These are phyloP conservation scores for Candida ulmi DNA, from an alignment of 805 yeast genomes.

Conservation along the genomic window DNA sequence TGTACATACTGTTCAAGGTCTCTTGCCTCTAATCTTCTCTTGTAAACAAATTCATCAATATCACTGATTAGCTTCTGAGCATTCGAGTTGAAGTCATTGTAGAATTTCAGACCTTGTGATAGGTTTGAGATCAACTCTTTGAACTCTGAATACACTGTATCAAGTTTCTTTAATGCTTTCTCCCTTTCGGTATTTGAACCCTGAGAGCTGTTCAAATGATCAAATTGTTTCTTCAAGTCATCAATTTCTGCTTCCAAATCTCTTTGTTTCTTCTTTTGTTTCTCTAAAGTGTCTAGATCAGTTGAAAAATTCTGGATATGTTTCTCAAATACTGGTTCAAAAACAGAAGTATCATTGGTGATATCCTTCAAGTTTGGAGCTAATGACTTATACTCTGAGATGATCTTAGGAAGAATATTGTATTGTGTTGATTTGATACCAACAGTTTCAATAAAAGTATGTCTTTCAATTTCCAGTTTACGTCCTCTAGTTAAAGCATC, in stretches of 20 bases:
- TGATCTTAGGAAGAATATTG: constrained; percentile 47
- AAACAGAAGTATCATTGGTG: constrained; percentile 24
- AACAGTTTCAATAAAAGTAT: constrained; percentile 34
- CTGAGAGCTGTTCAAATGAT: constrained; percentile 9
- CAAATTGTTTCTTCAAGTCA: constrained; percentile 25
- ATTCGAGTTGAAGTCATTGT: constrained; percentile 50
- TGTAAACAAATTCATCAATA: constrained; percentile 45
- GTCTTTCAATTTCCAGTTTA: constrained; percentile 34
- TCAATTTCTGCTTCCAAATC: constrained; percentile 35
- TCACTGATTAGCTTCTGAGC: constrained; percentile 39
- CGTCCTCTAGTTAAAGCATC: constrained; percentile 24
- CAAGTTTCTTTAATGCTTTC: constrained; percentile 45
- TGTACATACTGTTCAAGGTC: constrained; percentile 36
- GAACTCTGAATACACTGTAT: constrained; percentile 15
- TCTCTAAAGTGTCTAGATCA: constrained; percentile 44
- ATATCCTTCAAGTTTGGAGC: constrained; percentile 14
- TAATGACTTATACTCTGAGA: constrained; percentile 37
- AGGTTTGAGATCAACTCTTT: constrained; percentile 54
- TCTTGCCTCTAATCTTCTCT: constrained; percentile 47
- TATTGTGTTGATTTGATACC: constrained; percentile 40
- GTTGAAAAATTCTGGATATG: constrained; percentile 42
- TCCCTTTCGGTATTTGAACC: constrained; percentile 29
- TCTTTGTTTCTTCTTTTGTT: constrained; percentile 33
- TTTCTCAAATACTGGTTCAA: constrained; percentile 35
- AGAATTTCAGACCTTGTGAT: constrained; percentile 66